Percentiles rank a stretch among this genome's conserved stretches.
phyloP scores from a whole-genome alignment of 768 basidiomycete species.

The Leucogyrophana mollusca region DNA sequence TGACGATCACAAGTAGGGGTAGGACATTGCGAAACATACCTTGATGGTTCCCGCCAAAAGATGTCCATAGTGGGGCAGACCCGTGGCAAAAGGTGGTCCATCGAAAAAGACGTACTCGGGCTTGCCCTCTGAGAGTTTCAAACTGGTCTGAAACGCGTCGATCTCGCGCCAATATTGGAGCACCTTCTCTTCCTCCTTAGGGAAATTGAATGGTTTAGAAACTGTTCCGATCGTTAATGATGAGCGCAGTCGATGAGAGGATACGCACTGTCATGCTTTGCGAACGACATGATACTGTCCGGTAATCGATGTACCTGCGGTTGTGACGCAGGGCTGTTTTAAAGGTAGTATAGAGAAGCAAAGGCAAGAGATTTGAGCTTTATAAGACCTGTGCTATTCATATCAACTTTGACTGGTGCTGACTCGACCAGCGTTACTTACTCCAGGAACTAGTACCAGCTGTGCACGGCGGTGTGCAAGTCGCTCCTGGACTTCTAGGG shows the following conservation, averaged over 20 bases:
- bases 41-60: constrained; percentile 92
- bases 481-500: no score
- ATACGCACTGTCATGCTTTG: constrained; percentile 70
- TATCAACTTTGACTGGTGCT: no score
- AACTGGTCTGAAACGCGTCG: constrained; percentile 93
- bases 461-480: no score
- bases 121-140: constrained; percentile 88
- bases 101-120: constrained; percentile 96
- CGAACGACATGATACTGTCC: constrained; percentile 57
- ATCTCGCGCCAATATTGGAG: constrained; percentile 92
- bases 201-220: constrained; percentile 74
- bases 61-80: constrained; percentile 95
- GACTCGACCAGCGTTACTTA: no score
- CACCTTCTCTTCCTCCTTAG: constrained; percentile 89
- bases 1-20: background rate
- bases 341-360: no score
- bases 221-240: constrained; percentile 42
- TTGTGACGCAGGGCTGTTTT: no score
- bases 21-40: constrained; percentile 40
- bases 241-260: background rate
- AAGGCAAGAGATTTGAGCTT: no score
- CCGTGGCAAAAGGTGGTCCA: constrained; percentile 96
- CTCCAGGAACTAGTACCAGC: no score
- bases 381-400: no score
- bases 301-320: no score